phyloP scores from a whole-genome alignment of 2,329 filamentous ascomycete genomes.

The Parastagonospora nodorum region DNA sequence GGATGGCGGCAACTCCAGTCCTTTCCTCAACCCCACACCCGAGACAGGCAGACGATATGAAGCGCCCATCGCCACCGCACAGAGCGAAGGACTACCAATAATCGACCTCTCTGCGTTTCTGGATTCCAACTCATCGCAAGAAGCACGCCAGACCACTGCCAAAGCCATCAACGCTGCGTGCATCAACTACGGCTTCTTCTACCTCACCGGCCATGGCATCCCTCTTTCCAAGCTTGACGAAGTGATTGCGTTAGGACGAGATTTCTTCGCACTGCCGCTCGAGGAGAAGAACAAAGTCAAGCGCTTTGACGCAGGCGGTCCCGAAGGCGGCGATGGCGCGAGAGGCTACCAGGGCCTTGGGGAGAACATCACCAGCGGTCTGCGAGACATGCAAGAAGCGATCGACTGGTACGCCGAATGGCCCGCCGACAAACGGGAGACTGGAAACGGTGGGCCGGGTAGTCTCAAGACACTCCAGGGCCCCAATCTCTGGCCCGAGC shows the following conservation, averaged over 20 bases:
- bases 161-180: conserved; percentile 45
- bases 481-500: conserved; percentile 50
- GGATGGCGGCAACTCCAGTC: neutral
- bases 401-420: conserved; percentile 49
- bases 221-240: conserved; percentile 27
- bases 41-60: conserved; percentile 10
- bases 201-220: conserved; percentile 50
- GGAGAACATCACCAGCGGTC: conserved; percentile 44
- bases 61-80: conserved; percentile 17
- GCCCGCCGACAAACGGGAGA: conserved; percentile 20
- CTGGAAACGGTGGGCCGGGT: conserved; percentile 18
- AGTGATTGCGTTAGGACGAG: conserved; percentile 38
- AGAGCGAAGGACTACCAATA: conserved; percentile 40
- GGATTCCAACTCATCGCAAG: conserved; percentile 14
- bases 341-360: conserved; percentile 46
- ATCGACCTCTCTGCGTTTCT: conserved; percentile 51
- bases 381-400: conserved; percentile 46
- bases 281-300: conserved; percentile 42
- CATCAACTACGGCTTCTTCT: conserved; percentile 50
- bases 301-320: conserved; percentile 38
- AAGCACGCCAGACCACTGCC: conserved; percentile 30
- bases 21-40: conserved; percentile 28
- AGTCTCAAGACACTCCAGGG: conserved; percentile 46
- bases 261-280: conserved; percentile 40
- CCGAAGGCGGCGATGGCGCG: conserved; percentile 43